Evolutionary conservation across 208 protist species (phyloP).

Genomic region (Sergeia podlipaevii): DNA sequence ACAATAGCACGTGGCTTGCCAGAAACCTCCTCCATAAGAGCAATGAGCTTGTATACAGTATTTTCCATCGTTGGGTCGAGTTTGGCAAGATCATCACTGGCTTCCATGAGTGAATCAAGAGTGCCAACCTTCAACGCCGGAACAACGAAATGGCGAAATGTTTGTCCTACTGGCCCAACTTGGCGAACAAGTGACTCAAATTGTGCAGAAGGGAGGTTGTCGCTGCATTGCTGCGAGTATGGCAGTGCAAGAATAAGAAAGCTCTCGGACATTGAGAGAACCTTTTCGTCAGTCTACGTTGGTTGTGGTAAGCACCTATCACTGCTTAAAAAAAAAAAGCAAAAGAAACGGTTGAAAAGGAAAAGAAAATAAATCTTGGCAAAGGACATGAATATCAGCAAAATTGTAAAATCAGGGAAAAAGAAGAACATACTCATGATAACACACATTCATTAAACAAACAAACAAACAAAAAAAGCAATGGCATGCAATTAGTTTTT

Average conservation of each 20-base stretch:
- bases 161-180: constrained; percentile 64
- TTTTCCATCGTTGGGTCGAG: constrained; percentile 74
- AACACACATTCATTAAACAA: too few species aligned
- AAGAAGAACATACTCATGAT: too few species aligned
- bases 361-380: constrained; percentile 15
- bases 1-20: constrained; percentile 68
- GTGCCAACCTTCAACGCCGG: constrained; percentile 82
- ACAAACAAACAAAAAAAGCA: too few species aligned
- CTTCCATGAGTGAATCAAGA: constrained; percentile 87
- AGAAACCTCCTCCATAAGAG: constrained; percentile 79
- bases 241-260: constrained; percentile 81
- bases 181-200: constrained; percentile 64
- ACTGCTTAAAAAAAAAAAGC: too few species aligned
- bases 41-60: constrained; percentile 73
- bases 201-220: constrained; percentile 60
- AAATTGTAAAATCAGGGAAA: too few species aligned
- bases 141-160: constrained; percentile 75
- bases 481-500: too few species aligned
- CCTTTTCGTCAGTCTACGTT: background rate
- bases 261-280: constrained; percentile 57
- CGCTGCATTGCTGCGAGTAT: constrained; percentile 60
- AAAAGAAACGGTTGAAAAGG: constrained; percentile 1
- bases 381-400: too few species aligned
- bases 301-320: too few species aligned
- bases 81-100: constrained; percentile 84